Conservation (phyloP, 1,284 basidiomycete genomes). For the Stygiomarasmius scandens region DNA sequence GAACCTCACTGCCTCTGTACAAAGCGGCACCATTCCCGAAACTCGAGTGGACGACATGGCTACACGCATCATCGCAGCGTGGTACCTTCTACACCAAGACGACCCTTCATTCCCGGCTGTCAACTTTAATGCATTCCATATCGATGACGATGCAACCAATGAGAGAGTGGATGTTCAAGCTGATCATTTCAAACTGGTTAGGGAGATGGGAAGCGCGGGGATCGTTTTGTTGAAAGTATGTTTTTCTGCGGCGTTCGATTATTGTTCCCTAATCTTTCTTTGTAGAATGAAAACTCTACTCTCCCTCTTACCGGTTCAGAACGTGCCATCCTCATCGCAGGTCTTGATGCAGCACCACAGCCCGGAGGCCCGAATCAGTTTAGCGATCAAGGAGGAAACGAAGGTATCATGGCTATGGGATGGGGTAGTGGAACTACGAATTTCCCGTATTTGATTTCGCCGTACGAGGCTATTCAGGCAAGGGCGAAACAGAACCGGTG, state of each 20-base stretch:
- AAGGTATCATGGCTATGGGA: conserved; percentile 81
- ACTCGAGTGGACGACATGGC: conserved; percentile 71
- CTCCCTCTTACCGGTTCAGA: conserved; percentile 68
- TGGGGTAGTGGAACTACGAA: conserved; percentile 76
- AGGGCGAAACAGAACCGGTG: no score
- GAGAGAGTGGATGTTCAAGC: conserved; percentile 74
- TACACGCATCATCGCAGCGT: conserved; percentile 63
- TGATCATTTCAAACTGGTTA: conserved; percentile 73
- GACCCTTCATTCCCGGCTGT: conserved; percentile 54
- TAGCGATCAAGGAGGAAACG: conserved; percentile 61
- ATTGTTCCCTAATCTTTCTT: no score
- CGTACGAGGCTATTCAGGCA: conserved; percentile 77
- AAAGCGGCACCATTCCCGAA: conserved; percentile 68
- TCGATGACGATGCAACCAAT: conserved; percentile 56
- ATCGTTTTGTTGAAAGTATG: conserved; percentile 86
- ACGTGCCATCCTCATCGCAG: conserved; percentile 61
- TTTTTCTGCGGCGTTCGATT: conserved; percentile 34
- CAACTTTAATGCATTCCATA: conserved; percentile 64
- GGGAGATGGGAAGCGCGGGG: conserved; percentile 75
- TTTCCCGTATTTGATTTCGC: conserved; percentile 66
- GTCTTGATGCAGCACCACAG: conserved; percentile 73
- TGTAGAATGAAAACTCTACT: conserved; percentile 24
- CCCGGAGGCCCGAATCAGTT: conserved; percentile 75
- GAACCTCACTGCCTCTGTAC: conserved; percentile 68
- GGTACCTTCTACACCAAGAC: conserved; percentile 70